Conservation (phyloP, 768 basidiomycete species). For the Psilocybe azurescens region DNA sequence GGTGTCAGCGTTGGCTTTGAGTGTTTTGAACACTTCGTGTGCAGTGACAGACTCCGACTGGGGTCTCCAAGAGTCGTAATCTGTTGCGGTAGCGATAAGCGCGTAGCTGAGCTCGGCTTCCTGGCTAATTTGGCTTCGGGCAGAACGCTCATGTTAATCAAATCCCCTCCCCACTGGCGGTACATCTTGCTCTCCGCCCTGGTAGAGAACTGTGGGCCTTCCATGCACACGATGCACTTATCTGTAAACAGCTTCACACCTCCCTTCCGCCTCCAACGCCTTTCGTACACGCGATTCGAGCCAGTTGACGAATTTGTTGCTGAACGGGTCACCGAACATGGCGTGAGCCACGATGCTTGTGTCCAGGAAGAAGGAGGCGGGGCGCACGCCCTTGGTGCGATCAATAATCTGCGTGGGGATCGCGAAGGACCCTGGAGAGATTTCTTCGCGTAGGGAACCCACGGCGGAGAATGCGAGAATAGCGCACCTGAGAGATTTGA, state of each 20-base stretch:
- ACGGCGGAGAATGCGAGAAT: slow-evolving; percentile 96
- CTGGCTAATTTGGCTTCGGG: slow-evolving; percentile 97
- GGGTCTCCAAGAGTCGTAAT: slow-evolving; percentile 95
- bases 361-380: slow-evolving; percentile 86
- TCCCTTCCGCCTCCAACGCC: slow-evolving; percentile 64
- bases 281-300: slow-evolving; percentile 66
- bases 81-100: slow-evolving; percentile 88
- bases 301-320: slow-evolving; percentile 64
- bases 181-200: slow-evolving; percentile 96
- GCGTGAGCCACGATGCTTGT: slow-evolving; percentile 88
- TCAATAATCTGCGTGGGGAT: slow-evolving; percentile 95
- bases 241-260: slow-evolving; percentile 74
- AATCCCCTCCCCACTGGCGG: slow-evolving; percentile 87
- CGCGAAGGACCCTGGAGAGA: slow-evolving; percentile 86
- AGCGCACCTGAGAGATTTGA: slow-evolving; percentile 89
- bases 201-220: slow-evolving; percentile 98
- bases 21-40: slow-evolving; percentile 88
- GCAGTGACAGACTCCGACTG: slow-evolving; percentile 85
- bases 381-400: slow-evolving; percentile 93
- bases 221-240: slow-evolving; percentile 94
- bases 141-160: slow-evolving; percentile 97
- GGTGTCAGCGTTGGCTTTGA: slow-evolving; percentile 85
- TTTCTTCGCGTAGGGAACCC: slow-evolving; percentile 92
- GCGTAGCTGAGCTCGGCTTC: slow-evolving; percentile 96
- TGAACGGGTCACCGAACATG: slow-evolving; percentile 94